A percentile compares a stretch with the other conserved stretches of the same genome.
Conservation (phyloP, 1,139 yeast species). For the Oligophagozyma castellii region DNA sequence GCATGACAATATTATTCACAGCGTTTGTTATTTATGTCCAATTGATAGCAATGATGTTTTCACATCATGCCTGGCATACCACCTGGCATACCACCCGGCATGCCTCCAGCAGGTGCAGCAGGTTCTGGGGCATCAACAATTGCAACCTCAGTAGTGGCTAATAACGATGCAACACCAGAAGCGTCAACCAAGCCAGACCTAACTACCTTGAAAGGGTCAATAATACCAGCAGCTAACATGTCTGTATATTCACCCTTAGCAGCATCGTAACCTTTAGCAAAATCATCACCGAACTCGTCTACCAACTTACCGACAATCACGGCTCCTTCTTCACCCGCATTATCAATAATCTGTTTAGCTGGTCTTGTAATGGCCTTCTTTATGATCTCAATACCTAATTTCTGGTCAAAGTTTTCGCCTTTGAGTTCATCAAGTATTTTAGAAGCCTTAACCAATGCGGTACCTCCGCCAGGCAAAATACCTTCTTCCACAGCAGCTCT, state of each 20-base stretch:
- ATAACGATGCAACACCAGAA: constrained; percentile 91
- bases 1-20: not conserved
- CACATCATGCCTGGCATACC: constrained; percentile 29
- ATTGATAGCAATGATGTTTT: no score
- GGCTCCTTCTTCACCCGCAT: constrained; percentile 98
- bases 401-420: constrained; percentile 92
- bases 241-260: constrained; percentile 90
- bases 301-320: constrained; percentile 89
- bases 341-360: constrained; percentile 92
- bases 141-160: constrained; percentile 98
- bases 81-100: constrained; percentile 47
- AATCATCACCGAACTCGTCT: constrained; percentile 72
- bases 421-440: constrained; percentile 64
- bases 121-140: constrained; percentile 96
- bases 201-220: constrained; percentile 98
- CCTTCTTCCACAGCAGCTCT: constrained; percentile 99
- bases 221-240: constrained; percentile 95
- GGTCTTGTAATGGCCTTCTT: constrained; percentile 94
- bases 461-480: constrained; percentile 99
- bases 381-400: constrained; percentile 92
- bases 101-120: constrained; percentile 51
- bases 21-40: not conserved
- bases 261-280: constrained; percentile 89
- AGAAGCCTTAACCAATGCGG: constrained; percentile 93
- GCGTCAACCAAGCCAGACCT: constrained; percentile 96